Base-by-base conservation (phyloP, 495 filamentous ascomycete species). In the Astrothelium subdiscretum region DNA sequence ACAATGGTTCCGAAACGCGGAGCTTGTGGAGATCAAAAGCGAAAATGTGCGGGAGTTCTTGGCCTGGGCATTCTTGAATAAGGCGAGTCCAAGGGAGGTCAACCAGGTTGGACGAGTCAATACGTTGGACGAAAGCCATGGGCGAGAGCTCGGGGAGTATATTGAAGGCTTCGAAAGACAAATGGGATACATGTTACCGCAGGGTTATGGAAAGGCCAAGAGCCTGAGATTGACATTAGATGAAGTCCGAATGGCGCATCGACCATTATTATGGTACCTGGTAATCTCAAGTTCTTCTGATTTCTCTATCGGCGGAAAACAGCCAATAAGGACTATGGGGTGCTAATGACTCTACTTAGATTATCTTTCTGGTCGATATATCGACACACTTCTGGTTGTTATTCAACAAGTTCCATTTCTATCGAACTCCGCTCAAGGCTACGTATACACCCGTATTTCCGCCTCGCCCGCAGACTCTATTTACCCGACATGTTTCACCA, bases 41-140 rank as follows among this genome's bases (percentile, higher is more conserved):
- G 86, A 87, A 40, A 87, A 89, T 66, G 70, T 88, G 57, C 81
- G 80, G 62, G 83, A 85, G 48, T 88, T 86, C 65, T 68, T 84
- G 48, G 69, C 78, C 31, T 88, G 85, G 86, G 84, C 81, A 3
- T 83, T 88, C 68, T 79, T 74, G 57, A 72, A 72, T 27, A 70
- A 67, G 31, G 72, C 22, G 15, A 54, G 48, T 24, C 29, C 48
- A 3, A 54, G 15, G 24, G 48, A 54, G 5, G 8, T 11, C 6
- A 29, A 11, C 2, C 60, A 69, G 15, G 57, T 59, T n/a, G 58
- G 65, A 40, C 58, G 32, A 32, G 32, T 32, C 10, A 59, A 70
- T 3, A 66, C 72, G 1, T 63, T 61, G 5, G 71, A 69, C 15
- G 60, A 68, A 1, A 72, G 72, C 15, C 76, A 83, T 31, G 74